Evolutionary conservation across 2,329 filamentous ascomycete species (phyloP).

Genomic region (Talaromyces sp.): DNA sequence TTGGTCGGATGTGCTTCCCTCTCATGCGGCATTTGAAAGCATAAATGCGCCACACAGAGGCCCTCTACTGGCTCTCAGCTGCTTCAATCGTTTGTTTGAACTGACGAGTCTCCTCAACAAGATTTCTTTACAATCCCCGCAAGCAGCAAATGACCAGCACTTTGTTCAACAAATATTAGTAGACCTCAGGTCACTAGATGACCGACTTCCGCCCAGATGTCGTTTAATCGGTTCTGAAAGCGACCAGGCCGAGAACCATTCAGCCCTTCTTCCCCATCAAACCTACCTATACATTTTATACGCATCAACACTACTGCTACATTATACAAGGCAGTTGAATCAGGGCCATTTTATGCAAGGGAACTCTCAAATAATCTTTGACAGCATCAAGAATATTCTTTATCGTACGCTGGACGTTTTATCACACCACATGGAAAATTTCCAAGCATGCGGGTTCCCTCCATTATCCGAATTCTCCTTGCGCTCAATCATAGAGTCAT

Average conservation of each 20-base stretch:
- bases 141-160: constrained; percentile 21
- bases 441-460: constrained; percentile 30
- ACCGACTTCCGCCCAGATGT: constrained; percentile 29
- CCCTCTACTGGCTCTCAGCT: constrained; percentile 45
- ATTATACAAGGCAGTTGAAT: constrained; percentile 29
- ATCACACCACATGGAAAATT: constrained; percentile 33
- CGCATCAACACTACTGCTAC: constrained; percentile 30
- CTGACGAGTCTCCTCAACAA: constrained; percentile 33
- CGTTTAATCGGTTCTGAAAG: constrained; percentile 32
- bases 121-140: constrained; percentile 25
- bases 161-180: constrained; percentile 32
- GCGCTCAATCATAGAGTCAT: constrained; percentile 32
- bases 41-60: constrained; percentile 29
- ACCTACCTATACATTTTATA: constrained; percentile 34
- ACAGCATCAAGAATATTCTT: constrained; percentile 33
- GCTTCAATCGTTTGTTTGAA: constrained; percentile 48
- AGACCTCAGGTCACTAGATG: constrained; percentile 34
- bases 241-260: constrained; percentile 31
- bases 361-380: constrained; percentile 27
- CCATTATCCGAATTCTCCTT: constrained; percentile 34
- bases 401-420: constrained; percentile 31
- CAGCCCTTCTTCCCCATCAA: constrained; percentile 34
- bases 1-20: constrained; percentile 53
- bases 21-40: constrained; percentile 22
- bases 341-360: constrained; percentile 26